A percentile compares a stretch with the other conserved stretches of the same genome.
Conservation (phyloP, 2,329 filamentous ascomycete species). For the Coniochaeta hoffmannii region DNA sequence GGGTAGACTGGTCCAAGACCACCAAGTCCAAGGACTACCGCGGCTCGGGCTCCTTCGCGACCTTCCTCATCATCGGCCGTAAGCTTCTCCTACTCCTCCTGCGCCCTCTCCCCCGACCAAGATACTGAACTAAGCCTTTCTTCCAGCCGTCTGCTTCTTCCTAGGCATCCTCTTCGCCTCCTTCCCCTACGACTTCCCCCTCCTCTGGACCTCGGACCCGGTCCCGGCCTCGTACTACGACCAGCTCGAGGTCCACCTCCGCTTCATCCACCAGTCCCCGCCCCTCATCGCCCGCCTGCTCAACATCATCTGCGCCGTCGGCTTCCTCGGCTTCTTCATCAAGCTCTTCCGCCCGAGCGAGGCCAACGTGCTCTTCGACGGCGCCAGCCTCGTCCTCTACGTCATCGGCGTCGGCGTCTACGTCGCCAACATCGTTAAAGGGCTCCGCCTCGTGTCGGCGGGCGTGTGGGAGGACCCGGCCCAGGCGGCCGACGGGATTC, state of each 20-base stretch:
- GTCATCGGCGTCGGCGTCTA: conserved; percentile 88
- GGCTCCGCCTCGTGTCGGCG: conserved; percentile 72
- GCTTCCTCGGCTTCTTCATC: conserved; percentile 78
- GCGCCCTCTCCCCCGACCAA: conserved; percentile 9
- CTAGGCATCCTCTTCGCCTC: conserved; percentile 94
- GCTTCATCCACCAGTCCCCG: conserved; percentile 84
- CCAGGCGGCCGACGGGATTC: conserved; percentile 29
- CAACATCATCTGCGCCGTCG: conserved; percentile 85
- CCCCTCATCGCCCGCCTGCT: conserved; percentile 89
- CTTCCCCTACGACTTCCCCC: conserved; percentile 92
- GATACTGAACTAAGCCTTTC: conserved; percentile 4
- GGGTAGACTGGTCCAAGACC: conserved; percentile 49
- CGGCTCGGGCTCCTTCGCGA: conserved; percentile 73
- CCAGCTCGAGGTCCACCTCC: conserved; percentile 82
- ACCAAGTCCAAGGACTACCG: conserved; percentile 50
- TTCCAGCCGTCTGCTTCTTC: conserved; percentile 84
- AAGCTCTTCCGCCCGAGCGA: conserved; percentile 94
- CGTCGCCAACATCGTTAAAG: conserved; percentile 93
- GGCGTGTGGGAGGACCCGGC: conserved; percentile 48
- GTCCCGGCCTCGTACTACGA: conserved; percentile 65
- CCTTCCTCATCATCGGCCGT: conserved; percentile 96
- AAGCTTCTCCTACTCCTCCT: conserved; percentile 32
- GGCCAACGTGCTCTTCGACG: conserved; percentile 92
- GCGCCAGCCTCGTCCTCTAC: conserved; percentile 73
- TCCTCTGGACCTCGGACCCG: conserved; percentile 68